These are phyloP conservation scores for Penicillium sp. DNA, from an alignment of 2,329 filamentous ascomycete genomes.

Conservation along the genomic window DNA sequence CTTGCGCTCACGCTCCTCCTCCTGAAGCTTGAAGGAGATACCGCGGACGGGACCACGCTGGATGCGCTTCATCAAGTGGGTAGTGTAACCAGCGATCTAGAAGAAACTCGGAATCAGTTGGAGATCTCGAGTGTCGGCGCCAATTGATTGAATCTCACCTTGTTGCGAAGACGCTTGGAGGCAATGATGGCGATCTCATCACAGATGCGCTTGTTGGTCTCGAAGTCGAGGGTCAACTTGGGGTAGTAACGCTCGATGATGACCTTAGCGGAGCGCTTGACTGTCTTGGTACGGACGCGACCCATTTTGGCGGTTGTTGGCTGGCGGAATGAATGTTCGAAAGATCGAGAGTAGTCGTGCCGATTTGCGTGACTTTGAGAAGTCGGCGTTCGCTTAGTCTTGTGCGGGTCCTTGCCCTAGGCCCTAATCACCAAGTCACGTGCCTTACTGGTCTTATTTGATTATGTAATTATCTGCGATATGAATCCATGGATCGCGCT, in stretches of 20 bases:
- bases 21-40: slow-evolving; percentile 99
- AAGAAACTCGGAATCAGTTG: slow-evolving; percentile 4
- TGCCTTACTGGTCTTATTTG: not conserved
- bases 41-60: slow-evolving; percentile 97
- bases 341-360: slow-evolving; percentile 5
- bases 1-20: slow-evolving; percentile 99
- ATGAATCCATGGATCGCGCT: not conserved
- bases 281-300: slow-evolving; percentile 51
- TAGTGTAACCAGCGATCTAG: slow-evolving; percentile 95
- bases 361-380: slow-evolving; percentile 14
- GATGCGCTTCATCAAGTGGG: slow-evolving; percentile 99
- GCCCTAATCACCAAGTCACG: slow-evolving; percentile 13
- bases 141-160: slow-evolving; percentile 53
- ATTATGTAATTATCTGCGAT: not conserved
- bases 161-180: slow-evolving; percentile 98
- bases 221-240: slow-evolving; percentile 97
- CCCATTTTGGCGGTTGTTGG: slow-evolving; percentile 41
- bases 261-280: slow-evolving; percentile 92
- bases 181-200: slow-evolving; percentile 99
- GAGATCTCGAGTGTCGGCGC: not conserved
- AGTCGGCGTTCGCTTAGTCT: slow-evolving; percentile 20
- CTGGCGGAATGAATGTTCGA: slow-evolving; percentile 29
- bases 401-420: slow-evolving; percentile 21
- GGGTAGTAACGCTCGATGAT: slow-evolving; percentile 99
- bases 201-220: slow-evolving; percentile 99